Evolutionary conservation across 1,139 yeast species (phyloP).

Genomic region (Scheffersomyces cryptocercus): DNA sequence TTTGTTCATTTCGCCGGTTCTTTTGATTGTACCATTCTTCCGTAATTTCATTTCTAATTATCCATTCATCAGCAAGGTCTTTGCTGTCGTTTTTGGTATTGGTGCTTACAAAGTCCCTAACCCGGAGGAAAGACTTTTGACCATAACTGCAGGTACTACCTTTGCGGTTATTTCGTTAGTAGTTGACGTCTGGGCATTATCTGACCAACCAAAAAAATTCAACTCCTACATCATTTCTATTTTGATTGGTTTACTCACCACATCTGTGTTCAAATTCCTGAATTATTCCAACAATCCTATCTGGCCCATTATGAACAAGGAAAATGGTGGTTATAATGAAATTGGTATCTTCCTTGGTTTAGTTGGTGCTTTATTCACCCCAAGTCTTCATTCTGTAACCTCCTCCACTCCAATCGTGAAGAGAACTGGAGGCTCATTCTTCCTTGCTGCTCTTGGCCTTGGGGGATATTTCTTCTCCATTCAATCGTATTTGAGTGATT

Average conservation of each 20-base stretch:
- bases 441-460: slow-evolving; percentile 66
- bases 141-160: slow-evolving; percentile 66
- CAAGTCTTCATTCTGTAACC: slow-evolving; percentile 7
- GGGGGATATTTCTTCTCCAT: slow-evolving; percentile 76
- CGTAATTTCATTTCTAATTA: slow-evolving; percentile 34
- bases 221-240: slow-evolving; percentile 62
- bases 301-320: slow-evolving; percentile 91
- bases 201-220: slow-evolving; percentile 43
- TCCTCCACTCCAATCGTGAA: slow-evolving; percentile 10
- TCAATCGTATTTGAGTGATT: slow-evolving; percentile 76
- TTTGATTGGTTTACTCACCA: slow-evolving; percentile 67
- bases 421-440: slow-evolving; percentile 36
- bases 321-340: slow-evolving; percentile 83
- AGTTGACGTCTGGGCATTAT: slow-evolving; percentile 53
- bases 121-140: slow-evolving; percentile 69
- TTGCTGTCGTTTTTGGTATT: slow-evolving; percentile 67
- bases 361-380: slow-evolving; percentile 59
- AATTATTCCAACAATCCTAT: slow-evolving; percentile 87
- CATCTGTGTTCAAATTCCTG: slow-evolving; percentile 74
- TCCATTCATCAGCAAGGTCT: slow-evolving; percentile 52
- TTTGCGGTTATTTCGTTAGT: slow-evolving; percentile 66
- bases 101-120: slow-evolving; percentile 69
- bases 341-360: slow-evolving; percentile 70
- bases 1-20: slow-evolving; percentile 56
- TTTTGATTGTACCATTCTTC: slow-evolving; percentile 57